phyloP scores from a whole-genome alignment of 306 rosid species.

The Lathyrus tuberosus region DNA sequence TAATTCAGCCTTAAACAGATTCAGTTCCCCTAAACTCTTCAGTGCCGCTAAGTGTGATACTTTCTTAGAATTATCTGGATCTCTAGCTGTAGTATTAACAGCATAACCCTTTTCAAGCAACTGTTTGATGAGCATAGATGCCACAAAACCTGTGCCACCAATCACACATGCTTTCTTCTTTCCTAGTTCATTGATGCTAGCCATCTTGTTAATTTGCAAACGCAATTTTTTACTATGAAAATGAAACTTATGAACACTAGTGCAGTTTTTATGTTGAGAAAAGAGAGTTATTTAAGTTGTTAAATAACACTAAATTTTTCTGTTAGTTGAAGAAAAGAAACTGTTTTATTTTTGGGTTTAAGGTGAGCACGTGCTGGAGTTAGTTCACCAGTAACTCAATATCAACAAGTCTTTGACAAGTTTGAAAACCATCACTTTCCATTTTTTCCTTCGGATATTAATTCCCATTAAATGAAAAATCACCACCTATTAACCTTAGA shows the following conservation, averaged over 20 bases:
- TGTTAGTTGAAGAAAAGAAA: background rate
- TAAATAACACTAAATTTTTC: slow-evolving; percentile 26
- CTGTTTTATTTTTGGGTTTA: background rate
- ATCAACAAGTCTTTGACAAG: background rate
- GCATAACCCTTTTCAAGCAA: slow-evolving; percentile 71
- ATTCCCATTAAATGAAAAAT: background rate
- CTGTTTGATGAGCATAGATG: slow-evolving; percentile 64
- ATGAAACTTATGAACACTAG: background rate
- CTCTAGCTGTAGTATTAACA: slow-evolving; percentile 75
- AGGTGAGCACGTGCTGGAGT: slow-evolving; percentile 41
- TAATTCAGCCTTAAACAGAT: slow-evolving; percentile 65
- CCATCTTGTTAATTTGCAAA: slow-evolving; percentile 41
- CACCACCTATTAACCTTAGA: background rate
- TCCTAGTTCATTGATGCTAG: slow-evolving; percentile 35
- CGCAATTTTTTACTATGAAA: background rate
- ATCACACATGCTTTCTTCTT: slow-evolving; percentile 71
- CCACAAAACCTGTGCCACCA: slow-evolving; percentile 75
- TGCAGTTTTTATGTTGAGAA: background rate
- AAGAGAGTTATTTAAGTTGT: slow-evolving; percentile 2
- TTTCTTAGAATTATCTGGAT: slow-evolving; percentile 65
- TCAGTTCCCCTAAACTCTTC: slow-evolving; percentile 59
- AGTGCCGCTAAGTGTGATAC: slow-evolving; percentile 60
- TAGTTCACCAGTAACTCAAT: slow-evolving; percentile 14
- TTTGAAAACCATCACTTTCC: background rate
- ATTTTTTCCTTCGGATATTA: background rate